Evolutionary conservation across 768 basidiomycete species (phyloP), one percentile per base, ranked within the genome.

Genomic region (Lactarius quietus): DNA sequence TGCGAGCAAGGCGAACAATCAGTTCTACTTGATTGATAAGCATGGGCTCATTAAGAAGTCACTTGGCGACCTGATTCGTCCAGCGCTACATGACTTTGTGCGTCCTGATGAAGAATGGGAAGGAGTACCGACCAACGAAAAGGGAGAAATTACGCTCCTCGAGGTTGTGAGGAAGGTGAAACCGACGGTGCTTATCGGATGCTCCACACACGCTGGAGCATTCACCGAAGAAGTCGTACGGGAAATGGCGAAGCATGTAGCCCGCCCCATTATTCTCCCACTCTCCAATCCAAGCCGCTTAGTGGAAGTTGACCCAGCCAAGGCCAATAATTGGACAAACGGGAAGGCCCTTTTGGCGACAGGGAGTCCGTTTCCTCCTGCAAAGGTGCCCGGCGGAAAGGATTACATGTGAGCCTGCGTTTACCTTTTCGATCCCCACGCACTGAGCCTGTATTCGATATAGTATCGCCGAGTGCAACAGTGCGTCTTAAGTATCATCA

Each of bases 111-210:
- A 80, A 14, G 86, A 86, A 61, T 87, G 86, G 87, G 73, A 70
- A 6, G 75, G 69, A 45, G 78, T 77, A 26, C 70, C 71, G 41
- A 72, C 70, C 33, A 76, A 80, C 60, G 75, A 74, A 35, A 65
- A 71, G 10, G 81, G 81, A 28, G 78, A 81, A 51, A 78, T 88
- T 26, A 68, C 75, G 9, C 78, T 95, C 59, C 73, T 89, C 61
- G 87, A 92, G 33, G 87, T 90, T 3, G 83, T 94, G 64, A 83
- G 84, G 75, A 79, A 80, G 66, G 82, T 90, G 14, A 85, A 85
- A 70, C 92, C 93, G 28, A 96, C 93, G 1, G 83, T 93, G 14
- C 74, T 96, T 54, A 90, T 96, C 68, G 93, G 93, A 35, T 90
- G 88, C 64, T 93, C 90, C 63, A 94, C 93, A 2, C 80, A 84